Evolutionary conservation across 768 basidiomycete genomes (phyloP), one percentile per base, ranked within the genome.

Genomic region (Auricularia auricula-judae): DNA sequence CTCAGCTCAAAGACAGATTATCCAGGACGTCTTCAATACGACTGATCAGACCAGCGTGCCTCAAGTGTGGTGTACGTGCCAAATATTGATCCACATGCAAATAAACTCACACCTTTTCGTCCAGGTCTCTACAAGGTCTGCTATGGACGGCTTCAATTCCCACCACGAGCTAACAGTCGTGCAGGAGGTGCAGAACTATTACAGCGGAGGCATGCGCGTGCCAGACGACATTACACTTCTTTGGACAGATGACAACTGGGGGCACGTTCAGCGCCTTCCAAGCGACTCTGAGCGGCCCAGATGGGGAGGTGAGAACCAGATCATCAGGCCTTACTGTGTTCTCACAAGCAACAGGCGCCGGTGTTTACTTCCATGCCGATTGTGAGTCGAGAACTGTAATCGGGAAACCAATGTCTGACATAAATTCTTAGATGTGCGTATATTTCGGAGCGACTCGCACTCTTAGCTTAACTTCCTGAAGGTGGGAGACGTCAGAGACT

Each of bases 241-340:
- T 34, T 87, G 86, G 87, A 76, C 86, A 10, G 47, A 51, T 51
- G 47, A 51, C 21, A 51, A 51, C 47, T 51, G 47, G 47, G 87
- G 87, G 2, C 88, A 88, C 69, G 79, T 89, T 61, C 83, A 86
- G 42, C 81, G 87, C 21, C 83, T 82, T 67, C 85, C 85, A 1
- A 69, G 80, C 7, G 71, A 74, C 5, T 76, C 75, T 14, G 85
- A 86, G 69, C 77, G 83, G 12, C 84, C 83, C 68, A 77, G 86
- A 63, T 82, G 80, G 3, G 88, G 86, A 58, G 86, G 39, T 42
- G 12, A 42, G 12, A 8, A 14, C 8, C 8, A 7, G 39, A 8
- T 42, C 39, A 8, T 14, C 39, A 7, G 12, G 39, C 39, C 12
- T 42, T 14, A 42, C 39, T 42, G 39, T 7, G 7, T 7, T 7